Evolutionary conservation across 371 early-diverging fungal species (phyloP).

Genomic region (Actinomucor elegans): DNA sequence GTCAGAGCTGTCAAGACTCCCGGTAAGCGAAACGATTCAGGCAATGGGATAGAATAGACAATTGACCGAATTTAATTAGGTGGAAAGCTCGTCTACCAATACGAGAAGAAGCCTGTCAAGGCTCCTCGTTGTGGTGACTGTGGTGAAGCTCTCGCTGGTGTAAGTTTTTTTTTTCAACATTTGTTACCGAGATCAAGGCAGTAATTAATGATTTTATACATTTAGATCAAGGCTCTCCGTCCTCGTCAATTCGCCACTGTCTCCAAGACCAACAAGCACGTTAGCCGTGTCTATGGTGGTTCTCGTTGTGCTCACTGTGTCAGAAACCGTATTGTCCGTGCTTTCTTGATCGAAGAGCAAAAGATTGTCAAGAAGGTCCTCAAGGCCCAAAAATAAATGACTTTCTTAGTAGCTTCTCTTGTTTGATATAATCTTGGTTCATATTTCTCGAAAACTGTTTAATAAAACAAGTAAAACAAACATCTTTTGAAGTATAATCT

Average conservation of each 20-base stretch:
- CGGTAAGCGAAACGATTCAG: conserved; percentile 46
- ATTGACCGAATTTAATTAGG: conserved; percentile 43
- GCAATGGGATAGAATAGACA: not conserved
- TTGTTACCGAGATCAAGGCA: too few species aligned
- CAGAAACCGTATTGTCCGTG: conserved; percentile 94
- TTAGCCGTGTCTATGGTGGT: conserved; percentile 97
- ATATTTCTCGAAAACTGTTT: too few species aligned
- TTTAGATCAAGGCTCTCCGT: conserved; percentile 88
- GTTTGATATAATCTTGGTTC: not conserved
- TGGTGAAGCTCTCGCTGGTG: conserved; percentile 86
- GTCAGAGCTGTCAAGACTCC: conserved; percentile 96
- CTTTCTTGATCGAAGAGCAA: conserved; percentile 99
- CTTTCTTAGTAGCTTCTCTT: too few species aligned
- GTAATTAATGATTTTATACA: not conserved
- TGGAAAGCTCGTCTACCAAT: conserved; percentile 89
- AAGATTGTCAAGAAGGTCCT: conserved; percentile 98
- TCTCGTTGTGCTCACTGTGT: conserved; percentile 93
- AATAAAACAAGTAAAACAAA: too few species aligned
- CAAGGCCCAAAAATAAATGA: conserved; percentile 67
- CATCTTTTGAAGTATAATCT: too few species aligned
- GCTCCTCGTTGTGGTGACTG: conserved; percentile 98
- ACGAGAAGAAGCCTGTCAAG: conserved; percentile 91
- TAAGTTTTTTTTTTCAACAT: conserved; percentile 58
- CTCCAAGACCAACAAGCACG: conserved; percentile 92
- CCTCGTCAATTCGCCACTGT: conserved; percentile 88